Conservation (phyloP, 2,329 filamentous ascomycete genomes). For the Sporothrix humicola region DNA sequence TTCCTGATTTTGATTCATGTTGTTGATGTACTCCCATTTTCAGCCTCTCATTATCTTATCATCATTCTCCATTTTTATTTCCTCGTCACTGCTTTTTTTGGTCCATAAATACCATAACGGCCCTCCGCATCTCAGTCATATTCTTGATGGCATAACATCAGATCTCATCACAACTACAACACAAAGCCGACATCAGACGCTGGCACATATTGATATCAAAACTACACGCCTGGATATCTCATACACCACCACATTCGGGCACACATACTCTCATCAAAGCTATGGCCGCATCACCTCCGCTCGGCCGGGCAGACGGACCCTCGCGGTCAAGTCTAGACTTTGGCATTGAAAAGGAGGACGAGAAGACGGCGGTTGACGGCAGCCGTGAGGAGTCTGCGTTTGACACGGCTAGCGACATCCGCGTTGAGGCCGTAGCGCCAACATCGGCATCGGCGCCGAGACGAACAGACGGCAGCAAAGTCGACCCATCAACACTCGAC, state of each 20-base stretch:
- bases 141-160: not conserved
- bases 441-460: not conserved
- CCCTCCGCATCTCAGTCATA: not conserved
- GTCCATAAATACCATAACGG: not conserved
- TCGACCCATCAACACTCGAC: conserved; percentile 29
- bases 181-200: not conserved
- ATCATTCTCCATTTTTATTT: not conserved
- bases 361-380: conserved; percentile 5
- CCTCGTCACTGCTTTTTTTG: too few species aligned
- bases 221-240: too few species aligned
- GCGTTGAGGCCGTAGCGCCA: not conserved
- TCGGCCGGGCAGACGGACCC: not conserved
- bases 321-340: conserved; percentile 10
- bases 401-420: conserved; percentile 28
- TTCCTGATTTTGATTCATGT: not conserved
- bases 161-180: not conserved
- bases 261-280: not conserved
- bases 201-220: too few species aligned
- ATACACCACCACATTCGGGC: not conserved
- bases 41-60: not conserved
- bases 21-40: conserved; percentile 1
- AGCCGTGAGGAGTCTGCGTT: conserved; percentile 11
- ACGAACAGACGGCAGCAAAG: not conserved
- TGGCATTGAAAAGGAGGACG: conserved; percentile 1
- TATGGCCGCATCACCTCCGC: conserved; percentile 3